These are phyloP conservation scores for Fomitopsis schrenkii DNA, from an alignment of 1,284 basidiomycete genomes.

Conservation along the genomic window DNA sequence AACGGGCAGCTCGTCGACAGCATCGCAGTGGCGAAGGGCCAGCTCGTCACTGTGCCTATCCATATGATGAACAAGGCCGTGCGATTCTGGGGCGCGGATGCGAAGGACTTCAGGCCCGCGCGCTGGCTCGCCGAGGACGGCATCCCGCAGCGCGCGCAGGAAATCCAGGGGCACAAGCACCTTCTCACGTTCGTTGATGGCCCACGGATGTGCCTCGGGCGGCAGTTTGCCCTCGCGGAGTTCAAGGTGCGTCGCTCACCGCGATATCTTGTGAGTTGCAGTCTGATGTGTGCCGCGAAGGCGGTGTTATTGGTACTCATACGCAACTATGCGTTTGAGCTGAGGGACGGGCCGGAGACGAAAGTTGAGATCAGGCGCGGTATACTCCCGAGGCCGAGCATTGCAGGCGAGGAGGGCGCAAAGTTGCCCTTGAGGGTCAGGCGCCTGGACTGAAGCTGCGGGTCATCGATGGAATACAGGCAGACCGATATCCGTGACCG, in stretches of 20 bases:
- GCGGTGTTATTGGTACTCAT: constrained; percentile 41
- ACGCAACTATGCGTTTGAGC: constrained; percentile 39
- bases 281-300: constrained; percentile 19
- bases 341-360: constrained; percentile 35
- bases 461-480: too few relatives aligned
- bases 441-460: constrained; percentile 14
- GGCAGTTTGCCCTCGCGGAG: constrained; percentile 36
- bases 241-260: constrained; percentile 38
- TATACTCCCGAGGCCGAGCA: constrained; percentile 39
- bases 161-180: constrained; percentile 37
- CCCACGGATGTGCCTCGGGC: constrained; percentile 38
- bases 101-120: constrained; percentile 23
- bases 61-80: constrained; percentile 42
- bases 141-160: constrained; percentile 24
- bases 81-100: constrained; percentile 40
- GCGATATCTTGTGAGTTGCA: too few relatives aligned
- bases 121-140: constrained; percentile 21
- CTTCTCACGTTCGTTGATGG: constrained; percentile 39
- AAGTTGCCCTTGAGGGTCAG: constrained; percentile 39
- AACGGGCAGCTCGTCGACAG: constrained; percentile 34
- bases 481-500: too few relatives aligned
- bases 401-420: constrained; percentile 37
- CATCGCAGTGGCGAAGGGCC: constrained; percentile 43
- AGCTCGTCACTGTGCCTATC: constrained; percentile 36
- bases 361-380: constrained; percentile 31